Conservation (phyloP, 208 protist species). For the Angomonas ambiguus region DNA sequence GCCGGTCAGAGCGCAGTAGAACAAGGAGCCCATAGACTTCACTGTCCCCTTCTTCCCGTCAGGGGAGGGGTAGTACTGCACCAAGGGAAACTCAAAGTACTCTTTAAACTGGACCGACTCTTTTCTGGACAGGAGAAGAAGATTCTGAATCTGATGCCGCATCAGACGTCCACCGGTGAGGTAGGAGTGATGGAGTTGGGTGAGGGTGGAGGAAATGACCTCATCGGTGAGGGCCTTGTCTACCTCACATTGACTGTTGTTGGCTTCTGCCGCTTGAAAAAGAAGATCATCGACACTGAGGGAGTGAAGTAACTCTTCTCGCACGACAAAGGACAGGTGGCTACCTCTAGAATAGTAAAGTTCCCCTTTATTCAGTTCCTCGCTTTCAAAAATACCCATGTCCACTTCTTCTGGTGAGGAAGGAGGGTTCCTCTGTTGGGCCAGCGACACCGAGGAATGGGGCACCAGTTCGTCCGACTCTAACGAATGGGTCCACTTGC, state of each 20-base stretch:
- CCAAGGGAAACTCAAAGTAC: slow-evolving; percentile 27
- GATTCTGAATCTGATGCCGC: slow-evolving; percentile 40
- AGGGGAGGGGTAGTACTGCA: slow-evolving; percentile 4
- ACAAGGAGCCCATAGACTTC: slow-evolving; percentile 15
- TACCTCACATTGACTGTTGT: neutral
- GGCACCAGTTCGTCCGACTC: neutral
- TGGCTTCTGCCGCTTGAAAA: neutral
- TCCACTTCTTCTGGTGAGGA: neutral
- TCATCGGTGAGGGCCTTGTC: neutral
- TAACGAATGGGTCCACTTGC: neutral
- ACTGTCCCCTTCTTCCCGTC: neutral
- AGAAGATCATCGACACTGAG: neutral
- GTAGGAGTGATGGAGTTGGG: neutral
- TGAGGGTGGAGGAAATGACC: neutral
- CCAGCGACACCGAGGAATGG: neutral
- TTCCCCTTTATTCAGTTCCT: neutral
- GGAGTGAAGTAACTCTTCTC: neutral
- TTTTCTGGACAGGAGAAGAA: slow-evolving; percentile 34
- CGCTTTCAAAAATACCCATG: neutral
- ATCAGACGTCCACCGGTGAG: slow-evolving; percentile 14
- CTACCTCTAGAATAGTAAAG: neutral
- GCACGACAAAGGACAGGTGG: neutral
- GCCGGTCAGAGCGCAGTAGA: slow-evolving; percentile 28
- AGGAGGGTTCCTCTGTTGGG: neutral
- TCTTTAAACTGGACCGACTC: slow-evolving; percentile 25